Conservation (phyloP, 208 protist species). For the Trypanosomatidae sp. region DNA sequence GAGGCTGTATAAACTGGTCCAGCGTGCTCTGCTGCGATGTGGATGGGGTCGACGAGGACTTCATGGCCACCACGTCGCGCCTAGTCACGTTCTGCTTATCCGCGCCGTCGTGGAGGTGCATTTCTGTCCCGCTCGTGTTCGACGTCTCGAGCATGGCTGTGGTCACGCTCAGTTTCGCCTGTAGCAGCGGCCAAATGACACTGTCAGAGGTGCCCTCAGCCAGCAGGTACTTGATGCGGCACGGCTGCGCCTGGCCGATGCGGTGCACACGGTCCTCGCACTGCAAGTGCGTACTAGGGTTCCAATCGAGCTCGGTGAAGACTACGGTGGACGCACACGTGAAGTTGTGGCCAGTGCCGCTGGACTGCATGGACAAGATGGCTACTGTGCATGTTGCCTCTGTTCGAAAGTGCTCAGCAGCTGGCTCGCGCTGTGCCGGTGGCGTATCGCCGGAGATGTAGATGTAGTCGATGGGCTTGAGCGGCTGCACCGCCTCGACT, state of each 20-base stretch:
- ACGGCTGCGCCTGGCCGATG: slow-evolving; percentile 92
- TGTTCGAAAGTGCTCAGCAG: slow-evolving; percentile 80
- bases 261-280: slow-evolving; percentile 97
- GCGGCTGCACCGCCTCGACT: slow-evolving; percentile 64
- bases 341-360: slow-evolving; percentile 96
- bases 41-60: slow-evolving; percentile 15
- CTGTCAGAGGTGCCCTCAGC: slow-evolving; percentile 90
- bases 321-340: slow-evolving; percentile 93
- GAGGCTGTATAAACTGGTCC: slow-evolving; percentile 39
- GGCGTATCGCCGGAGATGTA: slow-evolving; percentile 91
- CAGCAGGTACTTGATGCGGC: slow-evolving; percentile 94
- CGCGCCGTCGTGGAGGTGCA: slow-evolving; percentile 33
- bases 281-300: slow-evolving; percentile 95
- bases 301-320: slow-evolving; percentile 98
- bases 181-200: slow-evolving; percentile 91
- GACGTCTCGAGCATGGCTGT: slow-evolving; percentile 67
- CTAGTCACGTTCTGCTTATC: slow-evolving; percentile 46
- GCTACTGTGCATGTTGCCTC: slow-evolving; percentile 74
- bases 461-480: slow-evolving; percentile 86
- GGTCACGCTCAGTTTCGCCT: slow-evolving; percentile 86
- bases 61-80: slow-evolving; percentile 28
- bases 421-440: slow-evolving; percentile 55
- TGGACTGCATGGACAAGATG: slow-evolving; percentile 94
- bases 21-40: slow-evolving; percentile 43
- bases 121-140: slow-evolving; percentile 18